A percentile compares a stretch with the other conserved stretches of the same genome.
These are phyloP conservation scores for Phytophthora capsici DNA, from an alignment of 352 stramenopile genomes.

Conservation along the genomic window DNA sequence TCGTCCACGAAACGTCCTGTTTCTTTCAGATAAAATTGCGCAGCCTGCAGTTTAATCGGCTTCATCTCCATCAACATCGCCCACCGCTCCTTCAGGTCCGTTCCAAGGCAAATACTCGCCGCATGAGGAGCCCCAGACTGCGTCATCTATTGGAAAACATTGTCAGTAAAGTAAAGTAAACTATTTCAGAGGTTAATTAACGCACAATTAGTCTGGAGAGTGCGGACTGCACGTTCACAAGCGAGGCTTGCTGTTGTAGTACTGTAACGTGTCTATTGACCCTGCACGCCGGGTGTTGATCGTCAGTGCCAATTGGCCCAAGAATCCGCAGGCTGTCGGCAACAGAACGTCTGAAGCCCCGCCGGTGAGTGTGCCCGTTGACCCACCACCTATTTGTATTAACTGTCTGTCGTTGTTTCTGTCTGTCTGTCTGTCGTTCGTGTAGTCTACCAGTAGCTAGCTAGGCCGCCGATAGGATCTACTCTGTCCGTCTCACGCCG, in stretches of 20 bases:
- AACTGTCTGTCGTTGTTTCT: too few relatives aligned
- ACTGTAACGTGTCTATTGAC: too few relatives aligned
- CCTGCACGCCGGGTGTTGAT: too few relatives aligned
- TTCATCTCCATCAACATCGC: slow-evolving; percentile 32
- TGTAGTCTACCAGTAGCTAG: too few relatives aligned
- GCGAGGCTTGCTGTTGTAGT: slow-evolving; percentile 34
- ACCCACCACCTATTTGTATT: too few relatives aligned
- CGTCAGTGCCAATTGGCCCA: too few relatives aligned
- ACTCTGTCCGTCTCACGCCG: too few relatives aligned
- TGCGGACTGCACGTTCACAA: slow-evolving; percentile 44
- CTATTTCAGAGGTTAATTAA: background rate
- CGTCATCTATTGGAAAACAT: slow-evolving; percentile 19
- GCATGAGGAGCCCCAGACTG: slow-evolving; percentile 28
- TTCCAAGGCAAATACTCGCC: slow-evolving; percentile 30
- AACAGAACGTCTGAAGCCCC: too few relatives aligned
- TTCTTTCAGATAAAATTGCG: slow-evolving; percentile 32
- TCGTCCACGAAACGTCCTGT: slow-evolving; percentile 27
- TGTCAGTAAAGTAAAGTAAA: background rate
- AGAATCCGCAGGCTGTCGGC: too few relatives aligned
- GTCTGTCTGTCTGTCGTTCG: too few relatives aligned
- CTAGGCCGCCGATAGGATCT: too few relatives aligned
- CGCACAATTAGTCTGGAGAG: slow-evolving; percentile 36
- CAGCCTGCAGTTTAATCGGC: slow-evolving; percentile 21
- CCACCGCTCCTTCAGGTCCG: slow-evolving; percentile 24
- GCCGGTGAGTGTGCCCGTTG: too few relatives aligned